Base-by-base conservation (phyloP, 352 stramenopile genomes). In the Sclerospora graminicola region DNA sequence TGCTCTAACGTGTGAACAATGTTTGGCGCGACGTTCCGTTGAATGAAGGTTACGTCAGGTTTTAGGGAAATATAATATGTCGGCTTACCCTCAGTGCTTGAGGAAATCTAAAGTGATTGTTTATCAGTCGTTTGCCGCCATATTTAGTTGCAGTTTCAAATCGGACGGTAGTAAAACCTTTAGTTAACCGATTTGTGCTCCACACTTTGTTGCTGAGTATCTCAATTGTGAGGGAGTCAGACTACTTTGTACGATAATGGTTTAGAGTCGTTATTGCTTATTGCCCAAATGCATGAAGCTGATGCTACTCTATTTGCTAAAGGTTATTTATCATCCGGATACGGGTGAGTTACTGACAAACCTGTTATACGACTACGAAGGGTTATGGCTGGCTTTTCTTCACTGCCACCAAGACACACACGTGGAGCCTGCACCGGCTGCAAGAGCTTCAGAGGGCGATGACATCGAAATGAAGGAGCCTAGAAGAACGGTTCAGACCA, bases 261-360 rank as follows among this genome's bases (percentile, higher is more conserved):
- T 43, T 4, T 47, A 2, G 8, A n/a, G n/a, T n/a, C n/a, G n/a
- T n/a, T n/a, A n/a, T n/a, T n/a, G n/a, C n/a, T n/a, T n/a, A n/a
- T n/a, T n/a, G n/a, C n/a, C n/a, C n/a, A n/a, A n/a, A n/a, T n/a
- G n/a, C n/a, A n/a, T 32, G 13, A 37, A 7, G 46, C 20, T 32
- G 19, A 44, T 19, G 23, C 19, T 28, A 11, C 27, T 34, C 18
- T 27, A 30, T 32, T 40, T 9, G 26, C 21, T 0, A 47, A 19
- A 64, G 55, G 51, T 67, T 28, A 45, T 91, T 1, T 88, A 85
- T 51, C 76, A 92, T 34, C 80, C 77, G 0, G 77, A 89, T 20
- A 89, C 80, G 5, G 80, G 80, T 16, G 64, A 72, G 23, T 15
- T 66, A 2, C 77, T 84, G 36, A n/a, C n/a, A n/a, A n/a, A n/a